Base-by-base conservation (phyloP, 495 filamentous ascomycete species). In the Lasiosphaeria ovina region DNA sequence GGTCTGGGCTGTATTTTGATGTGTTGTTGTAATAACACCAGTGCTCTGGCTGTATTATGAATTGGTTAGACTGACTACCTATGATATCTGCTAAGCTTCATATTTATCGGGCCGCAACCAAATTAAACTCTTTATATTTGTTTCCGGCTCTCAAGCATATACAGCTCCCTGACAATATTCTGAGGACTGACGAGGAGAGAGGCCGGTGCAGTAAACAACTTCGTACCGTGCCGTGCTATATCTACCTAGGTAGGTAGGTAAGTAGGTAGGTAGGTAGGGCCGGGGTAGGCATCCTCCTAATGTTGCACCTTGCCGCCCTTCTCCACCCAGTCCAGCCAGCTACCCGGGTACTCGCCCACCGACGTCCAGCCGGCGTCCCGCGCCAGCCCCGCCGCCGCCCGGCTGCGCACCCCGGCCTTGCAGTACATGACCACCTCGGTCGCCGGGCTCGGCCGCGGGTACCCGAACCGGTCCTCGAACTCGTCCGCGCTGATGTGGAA, bases 281-380 rank as follows among this genome's bases (percentile, higher is more conserved):
- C 24, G 24, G 24, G 24, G 24, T 24, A 24, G 24, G 24, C 24
- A 24, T 24, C 24, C 24, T 24, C 2, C 24, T 24, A 24, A 24
- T 24, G 24, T 24, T 87, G 82, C 11, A 85, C 77, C 74, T 76
- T 72, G 0, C 88, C 90, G 1, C 86, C 87, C 64, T 80, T 89
- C 68, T 69, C 80, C 62, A 77, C 79, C 93, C 93, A 98, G 74
- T 97, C 93, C 64, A 89, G 51, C 92, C 91, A 97, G 76, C 90
- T 94, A 7, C 94, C 93, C 6, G 80, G 78, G 76, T 94, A 97
- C 78, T 97, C 92, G 42, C 85, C 87, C 0, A 93, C 79, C 38
- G 78, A 81, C 38, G 77, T 74, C 81, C 88, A 97, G 32, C 94
- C 93, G 11, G 84, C 85, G 73, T 88, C 81, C 53, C 77, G 76